Percentiles rank a stretch among this genome's conserved stretches.
These are phyloP conservation scores for Chlorella vulgaris DNA, from an alignment of 139 green algal genomes.

Conservation along the genomic window DNA sequence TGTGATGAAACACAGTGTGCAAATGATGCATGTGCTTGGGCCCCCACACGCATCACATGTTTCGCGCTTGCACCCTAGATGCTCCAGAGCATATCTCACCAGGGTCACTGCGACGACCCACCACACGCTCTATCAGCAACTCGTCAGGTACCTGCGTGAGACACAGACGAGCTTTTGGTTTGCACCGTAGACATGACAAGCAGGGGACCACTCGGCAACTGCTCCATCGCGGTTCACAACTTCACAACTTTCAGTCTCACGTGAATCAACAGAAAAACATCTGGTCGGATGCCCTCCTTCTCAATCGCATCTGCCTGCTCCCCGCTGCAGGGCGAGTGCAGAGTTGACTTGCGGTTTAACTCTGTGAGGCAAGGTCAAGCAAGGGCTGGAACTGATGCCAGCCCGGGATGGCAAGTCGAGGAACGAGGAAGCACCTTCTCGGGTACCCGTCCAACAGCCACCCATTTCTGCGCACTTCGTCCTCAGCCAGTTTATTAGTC, in stretches of 20 bases:
- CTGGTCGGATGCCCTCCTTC: conserved; percentile 88
- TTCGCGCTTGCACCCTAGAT: neutral
- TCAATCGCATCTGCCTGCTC: conserved; percentile 95
- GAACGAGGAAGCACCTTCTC: conserved; percentile 52
- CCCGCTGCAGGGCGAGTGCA: conserved; percentile 19
- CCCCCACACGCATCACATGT: too few species aligned
- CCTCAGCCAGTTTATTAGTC: conserved; percentile 68
- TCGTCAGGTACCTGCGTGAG: conserved; percentile 88
- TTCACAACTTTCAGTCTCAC: too few species aligned
- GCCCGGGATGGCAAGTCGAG: neutral
- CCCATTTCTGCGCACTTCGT: conserved; percentile 63
- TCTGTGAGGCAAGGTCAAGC: too few species aligned
- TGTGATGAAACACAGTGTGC: neutral
- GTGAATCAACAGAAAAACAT: conserved; percentile 95
- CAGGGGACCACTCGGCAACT: too few species aligned
- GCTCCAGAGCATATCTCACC: neutral
- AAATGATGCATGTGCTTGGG: neutral
- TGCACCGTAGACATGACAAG: too few species aligned
- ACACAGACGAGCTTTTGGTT: too few species aligned
- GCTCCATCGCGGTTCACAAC: too few species aligned
- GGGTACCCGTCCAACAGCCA: conserved; percentile 99
- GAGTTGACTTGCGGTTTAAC: neutral
- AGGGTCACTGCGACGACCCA: conserved; percentile 92
- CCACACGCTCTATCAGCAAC: conserved; percentile 92
- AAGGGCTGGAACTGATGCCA: too few species aligned